Evolutionary conservation across 2,329 filamentous ascomycete species (phyloP), one percentile per base, ranked within the genome.

Genomic region (Akanthomyces uredinophilus): DNA sequence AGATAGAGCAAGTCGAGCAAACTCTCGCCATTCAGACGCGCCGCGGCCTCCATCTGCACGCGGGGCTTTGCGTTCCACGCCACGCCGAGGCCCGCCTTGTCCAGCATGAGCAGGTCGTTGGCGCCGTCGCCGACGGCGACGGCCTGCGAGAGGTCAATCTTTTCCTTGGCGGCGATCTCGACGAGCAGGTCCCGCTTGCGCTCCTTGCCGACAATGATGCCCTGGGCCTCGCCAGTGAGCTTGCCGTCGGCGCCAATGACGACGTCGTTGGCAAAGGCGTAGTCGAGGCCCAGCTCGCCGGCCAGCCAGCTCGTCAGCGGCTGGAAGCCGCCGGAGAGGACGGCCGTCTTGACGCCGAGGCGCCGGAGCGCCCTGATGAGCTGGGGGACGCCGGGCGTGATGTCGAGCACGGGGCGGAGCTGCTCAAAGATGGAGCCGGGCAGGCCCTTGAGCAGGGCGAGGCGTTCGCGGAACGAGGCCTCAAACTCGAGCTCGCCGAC

Each of bases 401-500:
- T 87, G 27, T 89, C 88, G 60, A 99, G 86, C 0, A 89, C 82
- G 0, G 84, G 80, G 68, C 89, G 87, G 44, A 99, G 81, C 64
- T 89, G 83, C 63, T 92, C 86, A 69, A 96, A 96, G 18, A 98
- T 88, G 61, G 85, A 85, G 11, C 83, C 87, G 0, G 90, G 86
- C 8, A 97, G 86, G 37, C 93, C 94, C 68, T 88, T 89, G 46
- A 99, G 83, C 49, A 98, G 81, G 46, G 83, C 83, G 32, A 96
- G 92, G 22, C 95, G 85, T 72, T 90, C 91, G 63, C 87, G 86
- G 70, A 99, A 87, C 1, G 90, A 93, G 0, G 85, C 84, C 58
- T 93, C 87, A 68, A 99, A 99, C 73, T 97, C 93, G 41, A 98
- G 81, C 78, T 98, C 93, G 64, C 95, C 95, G 67, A 94, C 88